phyloP scores from a whole-genome alignment of 768 basidiomycete genomes.

The Clavaria fumosa region DNA sequence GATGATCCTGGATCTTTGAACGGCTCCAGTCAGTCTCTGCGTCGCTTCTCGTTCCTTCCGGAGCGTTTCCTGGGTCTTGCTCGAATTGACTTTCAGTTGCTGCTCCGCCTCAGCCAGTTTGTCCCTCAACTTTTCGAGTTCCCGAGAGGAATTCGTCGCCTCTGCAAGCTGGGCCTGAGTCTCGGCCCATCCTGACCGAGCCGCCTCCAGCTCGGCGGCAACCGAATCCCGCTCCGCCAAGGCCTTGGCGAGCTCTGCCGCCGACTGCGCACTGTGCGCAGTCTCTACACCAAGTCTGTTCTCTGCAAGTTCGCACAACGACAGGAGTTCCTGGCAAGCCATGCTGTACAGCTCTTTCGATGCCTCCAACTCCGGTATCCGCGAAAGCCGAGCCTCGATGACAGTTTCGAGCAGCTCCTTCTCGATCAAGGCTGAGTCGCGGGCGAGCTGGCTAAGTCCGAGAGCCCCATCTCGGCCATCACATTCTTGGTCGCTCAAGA shows the following conservation, averaged over 20 bases:
- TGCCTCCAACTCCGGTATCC: slow-evolving; percentile 9
- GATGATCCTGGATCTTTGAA: slow-evolving; percentile 42
- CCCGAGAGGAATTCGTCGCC: slow-evolving; percentile 12
- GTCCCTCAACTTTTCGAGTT: slow-evolving; percentile 15
- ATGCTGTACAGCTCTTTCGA: slow-evolving; percentile 22
- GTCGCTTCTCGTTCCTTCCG: slow-evolving; percentile 32
- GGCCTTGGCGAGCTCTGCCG: slow-evolving; percentile 25
- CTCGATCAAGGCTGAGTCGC: slow-evolving; percentile 2
- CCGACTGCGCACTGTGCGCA: slow-evolving; percentile 18
- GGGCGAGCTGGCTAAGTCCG: background rate
- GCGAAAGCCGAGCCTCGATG: slow-evolving; percentile 5
- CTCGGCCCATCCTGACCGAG: slow-evolving; percentile 14
- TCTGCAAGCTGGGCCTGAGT: slow-evolving; percentile 11
- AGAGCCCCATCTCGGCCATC: background rate
- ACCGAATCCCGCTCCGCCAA: slow-evolving; percentile 28
- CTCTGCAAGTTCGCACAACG: slow-evolving; percentile 17
- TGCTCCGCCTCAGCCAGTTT: slow-evolving; percentile 16
- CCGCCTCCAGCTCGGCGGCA: slow-evolving; percentile 24
- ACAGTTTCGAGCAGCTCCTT: slow-evolving; percentile 3
- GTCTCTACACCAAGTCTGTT: slow-evolving; percentile 18
- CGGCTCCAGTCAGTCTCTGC: slow-evolving; percentile 31
- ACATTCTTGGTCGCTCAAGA: slow-evolving; percentile 1
- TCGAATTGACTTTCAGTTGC: slow-evolving; percentile 18
- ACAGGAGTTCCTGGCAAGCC: slow-evolving; percentile 21
- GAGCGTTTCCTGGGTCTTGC: slow-evolving; percentile 21